Evolutionary conservation across 306 rosid genomes (phyloP), one percentile per base, ranked within the genome.

Genomic region (Vigna radiata): DNA sequence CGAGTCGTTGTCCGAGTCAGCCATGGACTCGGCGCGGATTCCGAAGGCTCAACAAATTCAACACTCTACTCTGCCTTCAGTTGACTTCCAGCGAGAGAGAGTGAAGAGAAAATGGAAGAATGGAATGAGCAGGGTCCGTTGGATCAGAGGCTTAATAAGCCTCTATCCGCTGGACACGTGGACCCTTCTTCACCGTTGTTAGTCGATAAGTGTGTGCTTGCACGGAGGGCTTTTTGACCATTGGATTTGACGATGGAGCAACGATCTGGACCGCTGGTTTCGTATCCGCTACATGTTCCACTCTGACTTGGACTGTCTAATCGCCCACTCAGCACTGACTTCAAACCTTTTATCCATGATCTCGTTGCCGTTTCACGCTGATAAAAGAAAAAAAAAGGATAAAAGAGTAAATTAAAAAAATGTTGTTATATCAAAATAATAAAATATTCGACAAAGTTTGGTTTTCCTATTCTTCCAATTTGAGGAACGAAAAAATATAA

Each of bases 1-100:
- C 4, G 96, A 90, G 5, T 93, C 98, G 89, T 93, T 88, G 85
- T 93, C 98, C 7, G 98, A 93, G 80, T 93, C 96, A 41, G 93
- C 94, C 98, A 93, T 90, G 4, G 49, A 44, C 13, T 31, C 8
- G 7, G 21, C 8, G 0, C 0, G 16, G 27, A 19, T 54, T 54
- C 29, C 61, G 23, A 54, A 5, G 11, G 7, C 16, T 5, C 31
- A 9, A 8, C 8, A 5, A 48, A 48, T 48, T 48, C 54, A 48
- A 48, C 61, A 8, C 29, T 44, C 49, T 12, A 44, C 49, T 44
- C 49, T 19, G 59, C 18, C 8, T 15, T 48, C 18, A 15, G 54
- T 54, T 54, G 60, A 54, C 60, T 54, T 54, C 29, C 1, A 9
- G 18, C 23, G 29, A 19, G 58, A 7, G n/a, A 7, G n/a, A 18